Evolutionary conservation across 345 rosid species (phyloP).

Genomic region (Eucalyptus tenuipes): DNA sequence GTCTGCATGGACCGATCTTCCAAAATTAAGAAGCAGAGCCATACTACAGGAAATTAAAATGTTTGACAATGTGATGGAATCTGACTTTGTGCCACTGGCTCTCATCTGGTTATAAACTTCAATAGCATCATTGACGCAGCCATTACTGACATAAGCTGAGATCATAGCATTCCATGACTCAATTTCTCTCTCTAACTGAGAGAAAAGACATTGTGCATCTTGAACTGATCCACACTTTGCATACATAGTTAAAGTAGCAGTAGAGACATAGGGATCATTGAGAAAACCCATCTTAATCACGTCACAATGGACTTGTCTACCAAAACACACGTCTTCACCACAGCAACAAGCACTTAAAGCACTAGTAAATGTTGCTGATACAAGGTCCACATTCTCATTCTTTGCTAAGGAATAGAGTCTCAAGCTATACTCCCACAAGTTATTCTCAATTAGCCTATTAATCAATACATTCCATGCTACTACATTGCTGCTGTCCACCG

Average conservation of each 20-base stretch:
- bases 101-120: slow-evolving; percentile 37
- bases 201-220: slow-evolving; percentile 43
- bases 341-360: slow-evolving; percentile 41
- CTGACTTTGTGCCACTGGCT: slow-evolving; percentile 15
- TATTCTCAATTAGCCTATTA: slow-evolving; percentile 41
- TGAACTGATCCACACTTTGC: slow-evolving; percentile 41
- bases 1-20: slow-evolving; percentile 60
- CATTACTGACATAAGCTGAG: slow-evolving; percentile 46
- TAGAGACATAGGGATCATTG: slow-evolving; percentile 36
- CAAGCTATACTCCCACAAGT: slow-evolving; percentile 44
- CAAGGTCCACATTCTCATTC: slow-evolving; percentile 27
- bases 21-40: slow-evolving; percentile 24
- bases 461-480: slow-evolving; percentile 84
- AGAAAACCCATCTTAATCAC: slow-evolving; percentile 51
- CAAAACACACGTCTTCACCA: slow-evolving; percentile 32
- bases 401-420: slow-evolving; percentile 40
- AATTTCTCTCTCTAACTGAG: slow-evolving; percentile 23
- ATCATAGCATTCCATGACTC: slow-evolving; percentile 71
- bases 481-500: slow-evolving; percentile 38
- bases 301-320: slow-evolving; percentile 58
- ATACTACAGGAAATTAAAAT: slow-evolving; percentile 36
- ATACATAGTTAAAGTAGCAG: slow-evolving; percentile 64
- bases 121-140: slow-evolving; percentile 22
- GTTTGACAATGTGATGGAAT: slow-evolving; percentile 51
- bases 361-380: slow-evolving; percentile 38